phyloP scores from a whole-genome alignment of 2,329 filamentous ascomycete species.

The Xylariaceae sp. region DNA sequence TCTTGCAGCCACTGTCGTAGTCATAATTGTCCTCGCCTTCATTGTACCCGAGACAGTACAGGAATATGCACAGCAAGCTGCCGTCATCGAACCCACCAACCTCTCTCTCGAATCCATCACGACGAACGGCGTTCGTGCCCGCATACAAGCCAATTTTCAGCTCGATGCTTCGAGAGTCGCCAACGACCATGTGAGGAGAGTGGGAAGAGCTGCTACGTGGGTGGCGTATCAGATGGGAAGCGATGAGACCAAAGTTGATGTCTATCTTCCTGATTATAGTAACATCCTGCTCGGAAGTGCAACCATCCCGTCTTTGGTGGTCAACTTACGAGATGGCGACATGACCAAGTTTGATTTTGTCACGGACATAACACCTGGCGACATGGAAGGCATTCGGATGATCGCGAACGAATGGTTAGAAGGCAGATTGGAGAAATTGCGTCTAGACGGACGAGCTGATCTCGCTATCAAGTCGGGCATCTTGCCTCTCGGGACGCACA shows the following conservation, averaged over 20 bases:
- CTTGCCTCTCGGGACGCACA: conserved; percentile 76
- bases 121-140: conserved; percentile 72
- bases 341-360: conserved; percentile 79
- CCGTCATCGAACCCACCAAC: conserved; percentile 79
- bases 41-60: conserved; percentile 79
- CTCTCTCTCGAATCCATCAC: conserved; percentile 88
- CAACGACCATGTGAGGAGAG: conserved; percentile 69
- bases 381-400: conserved; percentile 73
- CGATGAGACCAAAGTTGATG: conserved; percentile 69
- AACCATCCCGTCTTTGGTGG: conserved; percentile 71
- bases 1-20: conserved; percentile 63
- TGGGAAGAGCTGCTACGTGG: conserved; percentile 80
- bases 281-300: conserved; percentile 78
- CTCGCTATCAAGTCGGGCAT: conserved; percentile 79
- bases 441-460: conserved; percentile 72
- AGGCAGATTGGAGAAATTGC: conserved; percentile 72
- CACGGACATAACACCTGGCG: conserved; percentile 74
- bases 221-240: conserved; percentile 77
- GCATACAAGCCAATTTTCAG: conserved; percentile 79
- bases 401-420: conserved; percentile 89
- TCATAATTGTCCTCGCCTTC: conserved; percentile 78
- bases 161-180: conserved; percentile 78
- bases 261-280: conserved; percentile 83
- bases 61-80: conserved; percentile 82
- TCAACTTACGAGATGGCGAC: conserved; percentile 78